Base-by-base conservation (phyloP, 495 filamentous ascomycete species). In the Penicillium silybi region DNA sequence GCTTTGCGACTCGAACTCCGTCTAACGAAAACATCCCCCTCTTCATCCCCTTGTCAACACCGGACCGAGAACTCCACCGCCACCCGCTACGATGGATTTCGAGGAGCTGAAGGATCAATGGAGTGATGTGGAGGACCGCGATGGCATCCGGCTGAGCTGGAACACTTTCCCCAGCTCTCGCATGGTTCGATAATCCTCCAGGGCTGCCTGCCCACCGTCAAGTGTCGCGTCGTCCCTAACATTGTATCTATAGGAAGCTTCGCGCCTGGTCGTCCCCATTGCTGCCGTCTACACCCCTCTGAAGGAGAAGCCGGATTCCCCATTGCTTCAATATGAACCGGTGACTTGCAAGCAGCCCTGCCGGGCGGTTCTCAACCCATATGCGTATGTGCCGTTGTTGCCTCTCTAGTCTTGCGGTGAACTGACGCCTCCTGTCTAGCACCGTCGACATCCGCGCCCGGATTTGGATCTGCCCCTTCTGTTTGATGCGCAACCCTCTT, bases 401-500 rank as follows among this genome's bases (percentile, higher is more conserved):
- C n/a, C 20, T 50, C 40, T 44, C 26, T 23, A 39, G 41, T 26
- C 7, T 44, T 45, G 39, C 22, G 22, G 41, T 52, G 16, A 48
- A 44, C 66, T 72, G 52, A 73, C 11, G 13, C 53, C 44, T 32
- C 17, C 44, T 20, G 19, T 17, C 37, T 60, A 97, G 93, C 72
- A 91, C 93, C 67, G 92, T 99, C 51, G 95, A 99, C 72, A 85
- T 90, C 59, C 88, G 95, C 52, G 93, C 91, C 55, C 83, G 90
- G 44, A 82, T 97, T 52, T 99, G 95, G 95, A 96, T 97, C 60
- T 99, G 95, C 64, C 95, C 95, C 6, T 99, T 97, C 76, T 99
- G 95, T 71, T 80, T 97, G 16, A 91, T 90, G 72, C 84, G 95
- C 67, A 99, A 99, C 66, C 84, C 86, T 43, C 84, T 99, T 27